Conservation (phyloP, 257 asterid genomes). For the Solanum clarkiae region DNA sequence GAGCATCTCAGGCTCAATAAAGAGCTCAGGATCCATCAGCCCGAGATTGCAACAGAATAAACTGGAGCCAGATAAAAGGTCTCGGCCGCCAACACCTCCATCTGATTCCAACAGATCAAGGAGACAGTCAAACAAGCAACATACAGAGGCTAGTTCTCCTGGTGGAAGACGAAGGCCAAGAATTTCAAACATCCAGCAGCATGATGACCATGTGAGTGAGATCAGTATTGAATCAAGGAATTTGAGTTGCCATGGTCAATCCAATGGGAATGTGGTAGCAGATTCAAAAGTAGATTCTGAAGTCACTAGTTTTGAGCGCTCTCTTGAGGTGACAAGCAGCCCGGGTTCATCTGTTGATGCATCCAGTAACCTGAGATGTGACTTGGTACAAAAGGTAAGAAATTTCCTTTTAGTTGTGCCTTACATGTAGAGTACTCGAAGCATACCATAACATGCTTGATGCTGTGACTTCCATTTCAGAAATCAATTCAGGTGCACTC, state of each 20-base stretch:
- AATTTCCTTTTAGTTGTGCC: background rate
- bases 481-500: slow-evolving; percentile 21
- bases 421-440: background rate
- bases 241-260: slow-evolving; percentile 19
- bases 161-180: slow-evolving; percentile 67
- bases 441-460: background rate
- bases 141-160: slow-evolving; percentile 43
- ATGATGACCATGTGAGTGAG: slow-evolving; percentile 37
- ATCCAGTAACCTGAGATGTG: slow-evolving; percentile 8
- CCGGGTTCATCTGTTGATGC: slow-evolving; percentile 20
- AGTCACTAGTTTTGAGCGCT: slow-evolving; percentile 20
- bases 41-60: slow-evolving; percentile 72
- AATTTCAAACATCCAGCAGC: slow-evolving; percentile 20
- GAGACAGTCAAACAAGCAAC: slow-evolving; percentile 50
- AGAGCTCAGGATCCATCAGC: slow-evolving; percentile 51
- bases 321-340: slow-evolving; percentile 17
- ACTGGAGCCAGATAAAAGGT: slow-evolving; percentile 51
- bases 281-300: slow-evolving; percentile 26
- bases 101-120: slow-evolving; percentile 46
- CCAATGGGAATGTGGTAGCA: slow-evolving; percentile 9
- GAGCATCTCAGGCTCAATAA: slow-evolving; percentile 23
- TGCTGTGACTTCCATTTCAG: slow-evolving; percentile 26
- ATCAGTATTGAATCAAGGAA: slow-evolving; percentile 22
- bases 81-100: slow-evolving; percentile 60
- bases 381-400: slow-evolving; percentile 34